Evolutionary conservation across 345 rosid genomes (phyloP).

Genomic region (Bruguiera parviflora): DNA sequence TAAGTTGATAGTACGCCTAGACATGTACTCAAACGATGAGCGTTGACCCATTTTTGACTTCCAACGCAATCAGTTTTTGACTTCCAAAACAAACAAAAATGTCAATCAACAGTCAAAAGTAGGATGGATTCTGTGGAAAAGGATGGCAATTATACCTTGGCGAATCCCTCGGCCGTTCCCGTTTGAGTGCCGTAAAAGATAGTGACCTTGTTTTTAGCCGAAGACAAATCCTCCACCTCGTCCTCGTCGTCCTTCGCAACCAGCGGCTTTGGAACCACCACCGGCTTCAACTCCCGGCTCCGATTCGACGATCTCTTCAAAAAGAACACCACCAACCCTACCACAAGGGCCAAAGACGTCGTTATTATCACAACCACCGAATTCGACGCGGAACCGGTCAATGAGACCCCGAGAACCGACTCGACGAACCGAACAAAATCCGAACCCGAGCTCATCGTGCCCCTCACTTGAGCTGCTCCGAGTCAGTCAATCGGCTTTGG

Average conservation of each 20-base stretch:
- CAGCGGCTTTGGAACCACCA: slow-evolving; percentile 46
- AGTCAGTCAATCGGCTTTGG: not conserved
- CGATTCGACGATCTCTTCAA: slow-evolving; percentile 62
- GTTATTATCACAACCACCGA: slow-evolving; percentile 43
- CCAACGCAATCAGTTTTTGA: too few relatives aligned
- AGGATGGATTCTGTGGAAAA: not conserved
- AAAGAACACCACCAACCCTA: slow-evolving; percentile 49
- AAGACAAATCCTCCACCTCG: slow-evolving; percentile 15
- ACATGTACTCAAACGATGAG: too few relatives aligned
- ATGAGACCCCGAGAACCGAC: slow-evolving; percentile 34
- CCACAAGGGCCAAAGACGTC: slow-evolving; percentile 52
- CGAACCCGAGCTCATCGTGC: slow-evolving; percentile 25
- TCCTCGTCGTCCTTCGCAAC: slow-evolving; percentile 27
- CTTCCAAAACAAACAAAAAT: too few relatives aligned
- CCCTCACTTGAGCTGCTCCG: not conserved
- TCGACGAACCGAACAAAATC: slow-evolving; percentile 51
- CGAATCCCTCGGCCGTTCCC: slow-evolving; percentile 97
- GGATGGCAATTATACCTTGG: slow-evolving; percentile 49
- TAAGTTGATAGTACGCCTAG: too few relatives aligned
- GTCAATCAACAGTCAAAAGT: too few relatives aligned
- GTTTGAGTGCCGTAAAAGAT: slow-evolving; percentile 94
- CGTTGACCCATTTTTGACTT: too few relatives aligned
- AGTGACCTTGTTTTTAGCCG: slow-evolving; percentile 64
- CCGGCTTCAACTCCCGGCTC: slow-evolving; percentile 43
- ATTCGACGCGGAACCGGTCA: slow-evolving; percentile 43